Conservation (phyloP, 2,329 filamentous ascomycete genomes). For the Verticillium zaregamsianum region DNA sequence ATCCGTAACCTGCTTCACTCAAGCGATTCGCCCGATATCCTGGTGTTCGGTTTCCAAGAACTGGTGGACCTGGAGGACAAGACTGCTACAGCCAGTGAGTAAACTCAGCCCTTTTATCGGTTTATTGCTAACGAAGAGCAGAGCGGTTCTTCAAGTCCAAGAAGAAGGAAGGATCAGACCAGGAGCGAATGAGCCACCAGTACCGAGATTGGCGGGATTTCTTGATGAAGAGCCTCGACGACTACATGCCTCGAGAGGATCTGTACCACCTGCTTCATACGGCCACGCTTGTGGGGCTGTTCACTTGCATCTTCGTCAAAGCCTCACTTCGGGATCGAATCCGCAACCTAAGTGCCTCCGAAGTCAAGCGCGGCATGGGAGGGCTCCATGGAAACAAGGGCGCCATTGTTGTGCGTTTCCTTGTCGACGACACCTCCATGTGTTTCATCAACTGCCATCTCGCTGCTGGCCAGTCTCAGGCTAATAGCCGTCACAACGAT, state of each 20-base stretch:
- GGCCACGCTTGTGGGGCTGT: constrained; percentile 85
- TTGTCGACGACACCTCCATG: constrained; percentile 87
- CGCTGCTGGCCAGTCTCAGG: constrained; percentile 88
- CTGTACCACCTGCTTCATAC: constrained; percentile 85
- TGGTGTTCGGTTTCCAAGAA: constrained; percentile 97
- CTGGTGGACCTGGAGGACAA: constrained; percentile 98
- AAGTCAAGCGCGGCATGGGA: constrained; percentile 95
- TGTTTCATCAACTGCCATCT: constrained; percentile 98
- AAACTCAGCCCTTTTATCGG: neutral
- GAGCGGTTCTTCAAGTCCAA: constrained; percentile 87
- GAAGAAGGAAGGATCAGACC: constrained; percentile 75
- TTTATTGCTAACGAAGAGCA: constrained; percentile 26
- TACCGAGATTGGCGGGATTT: constrained; percentile 97
- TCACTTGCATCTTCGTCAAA: constrained; percentile 94
- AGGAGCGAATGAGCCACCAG: constrained; percentile 93
- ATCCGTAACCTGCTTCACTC: constrained; percentile 74
- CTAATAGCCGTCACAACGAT: constrained; percentile 87
- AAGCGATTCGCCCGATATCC: constrained; percentile 78
- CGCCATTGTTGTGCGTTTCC: constrained; percentile 85
- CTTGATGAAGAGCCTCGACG: constrained; percentile 75
- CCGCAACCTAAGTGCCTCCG: constrained; percentile 69
- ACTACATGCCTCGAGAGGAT: constrained; percentile 72
- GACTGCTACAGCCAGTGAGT: constrained; percentile 84
- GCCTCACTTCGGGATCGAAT: constrained; percentile 72
- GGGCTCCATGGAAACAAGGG: constrained; percentile 96